Conservation (phyloP, 2,329 filamentous ascomycete genomes). For the Acephala macrosclerotiorum region DNA sequence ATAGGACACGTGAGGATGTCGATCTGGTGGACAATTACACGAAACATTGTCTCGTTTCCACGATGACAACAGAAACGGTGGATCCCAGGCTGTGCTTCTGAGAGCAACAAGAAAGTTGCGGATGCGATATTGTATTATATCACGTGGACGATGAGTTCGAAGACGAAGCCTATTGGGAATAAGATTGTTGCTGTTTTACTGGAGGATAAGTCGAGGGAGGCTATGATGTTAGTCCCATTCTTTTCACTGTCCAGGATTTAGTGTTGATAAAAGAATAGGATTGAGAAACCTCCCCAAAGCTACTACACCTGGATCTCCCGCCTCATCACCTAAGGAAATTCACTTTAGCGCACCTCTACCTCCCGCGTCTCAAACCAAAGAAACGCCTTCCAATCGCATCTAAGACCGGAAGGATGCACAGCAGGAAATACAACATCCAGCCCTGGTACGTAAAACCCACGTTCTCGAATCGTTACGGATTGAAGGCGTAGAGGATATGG, state of each 20-base stretch:
- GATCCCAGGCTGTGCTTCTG: not conserved
- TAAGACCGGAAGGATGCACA: not conserved
- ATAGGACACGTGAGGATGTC: not conserved
- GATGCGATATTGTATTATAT: constrained; percentile 15
- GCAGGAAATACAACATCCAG: constrained; percentile 12
- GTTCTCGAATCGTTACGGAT: not conserved
- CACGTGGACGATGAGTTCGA: not conserved
- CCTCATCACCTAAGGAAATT: not conserved
- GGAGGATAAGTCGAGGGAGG: constrained; percentile 13
- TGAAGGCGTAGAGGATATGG: not conserved
- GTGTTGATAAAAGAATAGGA: not conserved
- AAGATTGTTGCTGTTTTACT: constrained; percentile 6
- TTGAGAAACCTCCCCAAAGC: not conserved
- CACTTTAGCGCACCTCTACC: not conserved
- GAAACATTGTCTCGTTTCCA: not conserved
- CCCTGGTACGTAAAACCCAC: constrained; percentile 14
- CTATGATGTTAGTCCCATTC: constrained; percentile 10
- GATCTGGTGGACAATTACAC: not conserved
- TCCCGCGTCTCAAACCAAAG: not conserved
- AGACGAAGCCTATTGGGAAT: constrained; percentile 2
- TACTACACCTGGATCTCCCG: not conserved
- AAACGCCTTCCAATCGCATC: constrained; percentile 6
- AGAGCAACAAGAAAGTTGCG: constrained; percentile 7
- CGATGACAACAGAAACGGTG: not conserved
- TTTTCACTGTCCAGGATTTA: not conserved